phyloP scores from a whole-genome alignment of 2,329 filamentous ascomycete species.

The Cercospora zeae-maydis region DNA sequence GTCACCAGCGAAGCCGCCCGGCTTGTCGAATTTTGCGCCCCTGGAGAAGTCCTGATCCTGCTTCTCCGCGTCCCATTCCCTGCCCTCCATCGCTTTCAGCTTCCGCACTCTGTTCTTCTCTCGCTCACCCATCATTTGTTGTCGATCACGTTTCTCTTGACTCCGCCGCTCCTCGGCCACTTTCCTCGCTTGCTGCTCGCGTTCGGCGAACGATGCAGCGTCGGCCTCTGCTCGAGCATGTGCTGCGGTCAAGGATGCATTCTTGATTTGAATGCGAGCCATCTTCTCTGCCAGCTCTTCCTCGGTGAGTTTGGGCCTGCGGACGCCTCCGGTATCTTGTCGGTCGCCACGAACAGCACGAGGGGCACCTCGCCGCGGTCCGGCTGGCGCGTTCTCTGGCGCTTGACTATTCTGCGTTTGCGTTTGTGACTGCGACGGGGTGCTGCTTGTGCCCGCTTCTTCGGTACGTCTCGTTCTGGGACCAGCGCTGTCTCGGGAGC shows the following conservation, averaged over 20 bases:
- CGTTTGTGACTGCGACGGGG: background rate
- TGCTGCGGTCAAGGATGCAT: constrained; percentile 56
- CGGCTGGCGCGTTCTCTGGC: constrained; percentile 27
- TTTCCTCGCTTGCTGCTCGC: constrained; percentile 58
- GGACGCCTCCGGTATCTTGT: constrained; percentile 36
- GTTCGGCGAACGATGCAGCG: constrained; percentile 59
- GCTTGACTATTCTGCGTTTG: constrained; percentile 10
- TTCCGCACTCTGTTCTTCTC: constrained; percentile 60
- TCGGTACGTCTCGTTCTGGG: background rate
- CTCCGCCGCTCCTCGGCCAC: constrained; percentile 47
- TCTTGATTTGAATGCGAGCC: constrained; percentile 59
- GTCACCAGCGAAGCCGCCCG: constrained; percentile 30
- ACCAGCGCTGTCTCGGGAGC: background rate
- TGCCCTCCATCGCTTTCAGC: constrained; percentile 54
- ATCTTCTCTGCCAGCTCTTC: constrained; percentile 60
- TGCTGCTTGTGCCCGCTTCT: background rate
- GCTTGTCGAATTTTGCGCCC: constrained; percentile 29
- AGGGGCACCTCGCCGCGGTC: constrained; percentile 23
- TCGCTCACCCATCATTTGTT: constrained; percentile 60
- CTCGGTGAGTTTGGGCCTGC: constrained; percentile 60
- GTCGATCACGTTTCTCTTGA: constrained; percentile 51
- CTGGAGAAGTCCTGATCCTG: constrained; percentile 50
- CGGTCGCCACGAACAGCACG: constrained; percentile 36
- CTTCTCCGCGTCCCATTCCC: constrained; percentile 63
- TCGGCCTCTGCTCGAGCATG: constrained; percentile 67